Conservation (phyloP, 208 protist species). For the Acanthamoeba culbertsoni region DNA sequence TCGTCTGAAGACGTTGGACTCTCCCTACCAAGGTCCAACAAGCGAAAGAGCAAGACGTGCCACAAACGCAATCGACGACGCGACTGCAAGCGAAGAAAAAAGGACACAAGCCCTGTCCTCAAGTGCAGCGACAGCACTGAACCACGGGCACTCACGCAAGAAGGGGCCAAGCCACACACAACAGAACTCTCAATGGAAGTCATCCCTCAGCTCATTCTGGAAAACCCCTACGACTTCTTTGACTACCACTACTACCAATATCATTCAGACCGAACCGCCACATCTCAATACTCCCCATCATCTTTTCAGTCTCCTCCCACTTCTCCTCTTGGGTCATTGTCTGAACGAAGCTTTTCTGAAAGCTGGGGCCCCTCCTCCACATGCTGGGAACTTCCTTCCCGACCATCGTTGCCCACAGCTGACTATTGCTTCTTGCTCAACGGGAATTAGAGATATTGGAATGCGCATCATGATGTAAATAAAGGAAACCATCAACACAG, state of each 20-base stretch:
- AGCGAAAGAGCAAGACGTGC: too few relatives aligned
- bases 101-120: too few relatives aligned
- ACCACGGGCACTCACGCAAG: background rate
- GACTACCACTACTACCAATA: background rate
- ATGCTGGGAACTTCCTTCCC: background rate
- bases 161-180: background rate
- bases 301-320: background rate
- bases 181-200: background rate
- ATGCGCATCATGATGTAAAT: too few relatives aligned
- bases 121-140: too few relatives aligned
- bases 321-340: background rate
- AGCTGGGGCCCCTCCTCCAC: background rate
- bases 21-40: too few relatives aligned
- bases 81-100: too few relatives aligned
- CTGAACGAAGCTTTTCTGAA: background rate
- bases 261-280: background rate
- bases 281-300: background rate
- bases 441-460: too few relatives aligned
- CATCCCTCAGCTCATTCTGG: background rate
- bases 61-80: too few relatives aligned
- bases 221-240: background rate
- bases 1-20: too few relatives aligned
- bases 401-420: background rate
- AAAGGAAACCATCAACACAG: too few relatives aligned
- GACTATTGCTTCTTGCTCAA: background rate